Conservation (phyloP, 1,284 basidiomycete genomes). For the Agaricales sp. region DNA sequence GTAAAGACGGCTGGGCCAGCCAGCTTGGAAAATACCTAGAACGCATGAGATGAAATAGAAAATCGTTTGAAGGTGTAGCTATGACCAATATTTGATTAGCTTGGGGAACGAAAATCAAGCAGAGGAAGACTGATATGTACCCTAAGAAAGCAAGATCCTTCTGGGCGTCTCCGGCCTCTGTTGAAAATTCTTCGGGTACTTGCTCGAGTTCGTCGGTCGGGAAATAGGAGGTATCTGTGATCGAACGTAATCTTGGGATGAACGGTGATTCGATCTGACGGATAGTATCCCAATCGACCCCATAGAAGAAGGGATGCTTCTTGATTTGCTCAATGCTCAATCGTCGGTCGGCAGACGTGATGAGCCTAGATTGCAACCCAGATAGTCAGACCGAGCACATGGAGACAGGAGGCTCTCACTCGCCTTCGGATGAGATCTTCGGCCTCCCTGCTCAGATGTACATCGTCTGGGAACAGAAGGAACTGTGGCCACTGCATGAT, state of each 20-base stretch:
- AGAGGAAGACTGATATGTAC: conserved; percentile 29
- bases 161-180: conserved; percentile 49
- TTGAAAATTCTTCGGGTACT: conserved; percentile 55
- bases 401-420: conserved; percentile 10
- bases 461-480: conserved; percentile 90
- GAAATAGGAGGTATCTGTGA: conserved; percentile 96
- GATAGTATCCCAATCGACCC: conserved; percentile 90
- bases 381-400: not conserved
- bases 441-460: conserved; percentile 87
- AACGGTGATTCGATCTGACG: conserved; percentile 92
- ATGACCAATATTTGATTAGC: conserved; percentile 10
- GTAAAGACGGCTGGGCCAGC: too few species aligned
- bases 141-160: conserved; percentile 92
- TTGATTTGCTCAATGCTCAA: conserved; percentile 86
- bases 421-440: conserved; percentile 85
- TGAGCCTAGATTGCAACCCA: conserved; percentile 37
- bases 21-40: too few species aligned
- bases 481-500: conserved; percentile 92
- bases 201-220: conserved; percentile 95
- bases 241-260: conserved; percentile 84
- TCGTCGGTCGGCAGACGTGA: conserved; percentile 80
- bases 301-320: conserved; percentile 92
- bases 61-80: conserved; percentile 78
- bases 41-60: conserved; percentile 33
- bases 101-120: conserved; percentile 1